Percentiles rank a stretch among this genome's conserved stretches.
Conservation (phyloP, 2,329 filamentous ascomycete genomes). For the Colletotrichum tanaceti region DNA sequence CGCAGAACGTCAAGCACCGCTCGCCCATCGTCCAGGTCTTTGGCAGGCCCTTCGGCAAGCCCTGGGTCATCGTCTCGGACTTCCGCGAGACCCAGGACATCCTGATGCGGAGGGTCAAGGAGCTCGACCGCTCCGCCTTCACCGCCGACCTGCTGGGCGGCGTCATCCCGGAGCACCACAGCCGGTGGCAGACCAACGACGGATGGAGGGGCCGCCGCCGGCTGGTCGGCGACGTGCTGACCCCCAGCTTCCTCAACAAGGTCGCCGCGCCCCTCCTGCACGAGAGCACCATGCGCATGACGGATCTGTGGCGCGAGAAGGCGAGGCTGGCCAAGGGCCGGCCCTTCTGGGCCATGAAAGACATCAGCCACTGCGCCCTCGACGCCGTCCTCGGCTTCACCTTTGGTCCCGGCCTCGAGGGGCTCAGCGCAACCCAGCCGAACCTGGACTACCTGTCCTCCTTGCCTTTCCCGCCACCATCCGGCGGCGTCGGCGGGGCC, state of each 20-base stretch:
- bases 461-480: background rate
- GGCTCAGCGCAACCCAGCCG: conserved; percentile 30
- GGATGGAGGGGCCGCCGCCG: conserved; percentile 49
- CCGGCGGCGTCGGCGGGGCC: too few relatives aligned
- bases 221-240: conserved; percentile 52
- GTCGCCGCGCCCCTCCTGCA: conserved; percentile 43
- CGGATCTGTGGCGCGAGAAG: conserved; percentile 52
- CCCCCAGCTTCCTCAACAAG: conserved; percentile 49
- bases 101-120: conserved; percentile 46
- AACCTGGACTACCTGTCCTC: conserved; percentile 20
- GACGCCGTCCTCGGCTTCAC: conserved; percentile 49
- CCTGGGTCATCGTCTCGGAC: conserved; percentile 49
- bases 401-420: conserved; percentile 43
- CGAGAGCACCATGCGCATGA: conserved; percentile 46
- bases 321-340: conserved; percentile 45
- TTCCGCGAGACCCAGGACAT: conserved; percentile 51
- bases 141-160: conserved; percentile 42
- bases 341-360: conserved; percentile 47
- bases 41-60: conserved; percentile 48
- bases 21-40: conserved; percentile 51
- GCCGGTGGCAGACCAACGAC: conserved; percentile 48
- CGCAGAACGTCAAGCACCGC: conserved; percentile 44
- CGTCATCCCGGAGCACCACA: conserved; percentile 47
- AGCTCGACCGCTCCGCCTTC: conserved; percentile 49
- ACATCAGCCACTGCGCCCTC: conserved; percentile 48